Percentiles rank a stretch among this genome's conserved stretches.
Conservation (phyloP, 2,329 filamentous ascomycete genomes). For the Stemphylium vesicarium region DNA sequence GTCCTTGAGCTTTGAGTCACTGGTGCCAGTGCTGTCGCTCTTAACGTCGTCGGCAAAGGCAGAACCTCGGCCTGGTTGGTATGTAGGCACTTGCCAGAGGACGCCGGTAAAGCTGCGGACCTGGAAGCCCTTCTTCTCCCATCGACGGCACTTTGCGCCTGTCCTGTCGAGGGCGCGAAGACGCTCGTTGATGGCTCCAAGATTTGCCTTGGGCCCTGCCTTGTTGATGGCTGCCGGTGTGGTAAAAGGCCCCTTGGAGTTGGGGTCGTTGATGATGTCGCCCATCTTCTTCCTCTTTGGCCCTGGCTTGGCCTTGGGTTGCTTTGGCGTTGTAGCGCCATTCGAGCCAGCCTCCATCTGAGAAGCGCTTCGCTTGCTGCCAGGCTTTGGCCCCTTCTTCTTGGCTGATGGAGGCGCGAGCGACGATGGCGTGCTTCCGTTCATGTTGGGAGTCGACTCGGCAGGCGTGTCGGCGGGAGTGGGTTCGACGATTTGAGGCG, state of each 20-base stretch:
- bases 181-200: conserved; percentile 95
- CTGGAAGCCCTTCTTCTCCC: conserved; percentile 80
- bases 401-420: conserved; percentile 61
- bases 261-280: conserved; percentile 55
- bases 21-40: conserved; percentile 62
- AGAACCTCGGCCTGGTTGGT: conserved; percentile 72
- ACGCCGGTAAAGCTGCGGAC: conserved; percentile 94
- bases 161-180: conserved; percentile 91
- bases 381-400: conserved; percentile 76
- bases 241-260: conserved; percentile 50
- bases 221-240: conserved; percentile 68
- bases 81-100: conserved; percentile 79
- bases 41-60: conserved; percentile 66
- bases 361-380: conserved; percentile 63
- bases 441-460: conserved; percentile 48
- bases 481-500: conserved; percentile 43
- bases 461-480: conserved; percentile 49
- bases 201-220: conserved; percentile 94
- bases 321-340: conserved; percentile 58
- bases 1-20: conserved; percentile 63
- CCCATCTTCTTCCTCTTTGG: conserved; percentile 93
- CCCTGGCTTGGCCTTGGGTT: conserved; percentile 80
- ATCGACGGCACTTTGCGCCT: conserved; percentile 90
- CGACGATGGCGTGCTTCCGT: conserved; percentile 45
- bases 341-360: conserved; percentile 59